Conservation (phyloP, 2,329 filamentous ascomycete species). For the Sporothrix luriei region DNA sequence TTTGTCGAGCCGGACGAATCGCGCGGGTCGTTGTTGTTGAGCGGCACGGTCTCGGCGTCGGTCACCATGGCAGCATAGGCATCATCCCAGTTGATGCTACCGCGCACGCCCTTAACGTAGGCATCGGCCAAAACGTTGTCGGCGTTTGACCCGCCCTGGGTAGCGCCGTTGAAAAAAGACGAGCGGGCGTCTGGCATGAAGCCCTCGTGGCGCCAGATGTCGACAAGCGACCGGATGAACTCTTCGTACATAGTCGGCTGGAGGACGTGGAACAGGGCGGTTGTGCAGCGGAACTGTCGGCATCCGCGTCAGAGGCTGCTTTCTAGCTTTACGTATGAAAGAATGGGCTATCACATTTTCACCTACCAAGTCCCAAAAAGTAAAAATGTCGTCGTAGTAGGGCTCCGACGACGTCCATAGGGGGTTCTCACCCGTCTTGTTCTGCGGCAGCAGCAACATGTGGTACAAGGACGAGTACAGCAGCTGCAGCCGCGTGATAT, state of each 20-base stretch:
- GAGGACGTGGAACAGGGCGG: slow-evolving; percentile 65
- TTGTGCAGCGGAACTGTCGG: slow-evolving; percentile 61
- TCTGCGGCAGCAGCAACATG: slow-evolving; percentile 69
- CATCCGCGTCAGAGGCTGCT: slow-evolving; percentile 38
- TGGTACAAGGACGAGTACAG: slow-evolving; percentile 71
- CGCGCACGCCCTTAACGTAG: slow-evolving; percentile 67
- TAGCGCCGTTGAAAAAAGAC: slow-evolving; percentile 68
- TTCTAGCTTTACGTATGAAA: too few relatives aligned
- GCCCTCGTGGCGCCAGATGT: slow-evolving; percentile 66
- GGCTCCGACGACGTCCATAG: slow-evolving; percentile 65
- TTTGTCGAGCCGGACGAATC: slow-evolving; percentile 64
- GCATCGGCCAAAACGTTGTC: slow-evolving; percentile 74
- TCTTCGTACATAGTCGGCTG: slow-evolving; percentile 66
- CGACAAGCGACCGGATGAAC: slow-evolving; percentile 67
- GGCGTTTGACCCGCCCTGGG: slow-evolving; percentile 69
- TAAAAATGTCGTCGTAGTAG: slow-evolving; percentile 73
- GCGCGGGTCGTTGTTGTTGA: slow-evolving; percentile 60
- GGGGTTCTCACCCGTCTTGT: slow-evolving; percentile 72
- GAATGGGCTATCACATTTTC: not conserved
- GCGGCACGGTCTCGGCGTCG: slow-evolving; percentile 65
- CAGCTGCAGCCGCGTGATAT: slow-evolving; percentile 58
- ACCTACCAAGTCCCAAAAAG: slow-evolving; percentile 61
- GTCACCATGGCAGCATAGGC: slow-evolving; percentile 66
- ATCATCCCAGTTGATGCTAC: slow-evolving; percentile 64
- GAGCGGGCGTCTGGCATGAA: slow-evolving; percentile 68